Percentiles rank a stretch among this genome's conserved stretches.
These are phyloP conservation scores for Colletotrichum truncatum DNA, from an alignment of 2,329 filamentous ascomycete species.

Conservation along the genomic window DNA sequence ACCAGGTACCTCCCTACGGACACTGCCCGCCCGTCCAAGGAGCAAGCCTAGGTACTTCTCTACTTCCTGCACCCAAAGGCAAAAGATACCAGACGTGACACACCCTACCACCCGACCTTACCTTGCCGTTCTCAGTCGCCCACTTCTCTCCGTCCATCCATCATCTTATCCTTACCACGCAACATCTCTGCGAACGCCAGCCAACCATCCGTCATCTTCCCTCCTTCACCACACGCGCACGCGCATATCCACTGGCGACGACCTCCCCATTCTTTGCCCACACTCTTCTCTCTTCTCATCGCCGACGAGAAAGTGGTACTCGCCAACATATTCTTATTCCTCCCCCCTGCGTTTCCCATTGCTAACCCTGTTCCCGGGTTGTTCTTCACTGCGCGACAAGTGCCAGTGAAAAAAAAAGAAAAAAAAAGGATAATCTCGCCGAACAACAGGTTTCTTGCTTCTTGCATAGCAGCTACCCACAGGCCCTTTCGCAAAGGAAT, in stretches of 20 bases:
- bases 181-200: constrained; percentile 27
- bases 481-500: constrained; percentile 22
- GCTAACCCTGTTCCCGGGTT: background rate
- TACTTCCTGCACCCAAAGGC: background rate
- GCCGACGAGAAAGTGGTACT: background rate
- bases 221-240: constrained; percentile 27
- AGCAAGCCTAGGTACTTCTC: background rate
- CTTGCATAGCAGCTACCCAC: constrained; percentile 23
- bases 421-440: background rate
- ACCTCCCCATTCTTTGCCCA: constrained; percentile 13
- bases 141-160: constrained; percentile 29
- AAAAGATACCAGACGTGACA: background rate
- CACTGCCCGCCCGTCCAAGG: background rate
- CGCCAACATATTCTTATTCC: background rate
- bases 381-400: background rate
- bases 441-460: constrained; percentile 8
- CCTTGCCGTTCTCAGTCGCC: constrained; percentile 28
- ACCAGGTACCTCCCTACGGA: background rate
- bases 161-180: constrained; percentile 24
- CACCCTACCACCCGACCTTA: constrained; percentile 3
- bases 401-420: background rate
- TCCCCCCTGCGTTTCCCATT: background rate
- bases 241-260: constrained; percentile 25
- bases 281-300: background rate
- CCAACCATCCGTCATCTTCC: constrained; percentile 32